Conservation (phyloP, 2,329 filamentous ascomycete species). For the Sporothrix pallida region DNA sequence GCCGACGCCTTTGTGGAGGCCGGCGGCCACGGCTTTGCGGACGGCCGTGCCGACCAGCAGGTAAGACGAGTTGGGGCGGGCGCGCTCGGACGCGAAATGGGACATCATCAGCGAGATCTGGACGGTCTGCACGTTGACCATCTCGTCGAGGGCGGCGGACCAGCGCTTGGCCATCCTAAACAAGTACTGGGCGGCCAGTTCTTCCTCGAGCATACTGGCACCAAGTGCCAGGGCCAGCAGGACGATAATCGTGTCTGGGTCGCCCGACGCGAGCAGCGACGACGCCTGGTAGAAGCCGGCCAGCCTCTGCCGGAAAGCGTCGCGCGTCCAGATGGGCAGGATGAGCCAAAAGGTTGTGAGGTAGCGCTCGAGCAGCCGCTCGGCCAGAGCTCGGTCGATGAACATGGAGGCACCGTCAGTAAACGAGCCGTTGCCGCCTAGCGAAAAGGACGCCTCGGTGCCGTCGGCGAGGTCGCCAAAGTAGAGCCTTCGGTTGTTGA, state of each 20-base stretch:
- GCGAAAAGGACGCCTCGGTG: neutral
- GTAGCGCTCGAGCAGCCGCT: slow-evolving; percentile 34
- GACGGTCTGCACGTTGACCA: slow-evolving; percentile 37
- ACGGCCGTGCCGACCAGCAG: slow-evolving; percentile 35
- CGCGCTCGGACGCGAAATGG: slow-evolving; percentile 34
- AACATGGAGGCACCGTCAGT: slow-evolving; percentile 33
- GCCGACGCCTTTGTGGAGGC: slow-evolving; percentile 37
- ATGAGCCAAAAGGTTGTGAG: slow-evolving; percentile 36
- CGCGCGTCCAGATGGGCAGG: slow-evolving; percentile 36
- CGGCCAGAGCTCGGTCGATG: slow-evolving; percentile 33
- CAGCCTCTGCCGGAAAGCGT: slow-evolving; percentile 33
- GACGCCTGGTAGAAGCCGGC: slow-evolving; percentile 30
- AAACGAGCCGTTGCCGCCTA: slow-evolving; percentile 28
- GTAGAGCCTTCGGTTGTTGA: slow-evolving; percentile 37
- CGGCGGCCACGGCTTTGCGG: slow-evolving; percentile 36
- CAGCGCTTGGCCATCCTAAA: slow-evolving; percentile 35
- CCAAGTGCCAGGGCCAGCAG: slow-evolving; percentile 35
- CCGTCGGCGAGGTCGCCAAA: slow-evolving; percentile 37
- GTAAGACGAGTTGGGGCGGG: slow-evolving; percentile 35
- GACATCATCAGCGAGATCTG: slow-evolving; percentile 39
- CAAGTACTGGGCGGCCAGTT: slow-evolving; percentile 34
- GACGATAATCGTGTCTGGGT: slow-evolving; percentile 35
- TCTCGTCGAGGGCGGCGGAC: slow-evolving; percentile 36
- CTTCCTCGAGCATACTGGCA: slow-evolving; percentile 35
- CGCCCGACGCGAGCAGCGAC: neutral